Base-by-base conservation (phyloP, 768 basidiomycete genomes). In the Holtermannia corniformis region DNA sequence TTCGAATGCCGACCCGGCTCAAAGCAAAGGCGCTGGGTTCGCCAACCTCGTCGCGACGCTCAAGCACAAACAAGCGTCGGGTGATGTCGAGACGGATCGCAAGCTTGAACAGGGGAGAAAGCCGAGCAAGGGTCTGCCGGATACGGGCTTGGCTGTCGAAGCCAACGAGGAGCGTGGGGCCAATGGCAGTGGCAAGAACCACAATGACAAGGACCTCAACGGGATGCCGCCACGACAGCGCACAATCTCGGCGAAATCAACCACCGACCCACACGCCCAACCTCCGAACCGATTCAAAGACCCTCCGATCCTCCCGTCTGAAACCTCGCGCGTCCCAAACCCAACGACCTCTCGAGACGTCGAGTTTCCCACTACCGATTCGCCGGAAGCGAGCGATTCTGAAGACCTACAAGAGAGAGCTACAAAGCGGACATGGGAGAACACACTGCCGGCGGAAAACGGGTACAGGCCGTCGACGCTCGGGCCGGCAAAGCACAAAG, bases 141-240 rank as follows among this genome's bases (percentile, higher is more conserved):
- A 28, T 40, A 67, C 65, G 0, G 65, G 60, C 4, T 42, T 67
- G 14, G 62, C 63, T 5, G 26, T 59, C 25, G 62, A 66, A 50
- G 62, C 58, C 53, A 57, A 62, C 44, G 57, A 66, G 19, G 52
- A 47, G 22, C 53, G 63, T 40, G 52, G 21, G 1, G 43, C 55
- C 2, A n/a, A 22, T 22, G 47, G 43, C 16, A 46, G 56, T 23
- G 47, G 49, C 24, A 41, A 44, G n/a, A 52, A 41, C 23, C 41
- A 50, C 32, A 40, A 42, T 4, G 47, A 47, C 4, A 47, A 26
- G n/a, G 40, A 27, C 37, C 19, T 7, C 51, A 46, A 22, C 46
- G 50, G 23, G 32, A 47, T 20, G 4, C 22, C 16, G 12, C 7
- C 12, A 37, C 50, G 22, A 21, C 20, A 3, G 44, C 19, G 19